Conservation (phyloP, 176 grass and related monocot genomes). For the Ananas comosus region DNA sequence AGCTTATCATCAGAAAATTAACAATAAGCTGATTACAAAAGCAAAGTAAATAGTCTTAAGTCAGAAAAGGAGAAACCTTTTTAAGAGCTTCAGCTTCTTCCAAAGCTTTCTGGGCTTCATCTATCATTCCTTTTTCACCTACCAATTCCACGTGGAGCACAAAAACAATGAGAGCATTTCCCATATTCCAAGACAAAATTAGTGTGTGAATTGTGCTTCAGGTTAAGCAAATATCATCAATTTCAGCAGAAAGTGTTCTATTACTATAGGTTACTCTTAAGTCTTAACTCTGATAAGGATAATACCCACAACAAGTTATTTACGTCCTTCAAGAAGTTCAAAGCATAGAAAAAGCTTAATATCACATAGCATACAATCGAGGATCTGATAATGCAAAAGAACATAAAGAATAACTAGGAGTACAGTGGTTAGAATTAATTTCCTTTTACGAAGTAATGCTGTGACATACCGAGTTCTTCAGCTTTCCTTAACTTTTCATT, state of each 20-base stretch:
- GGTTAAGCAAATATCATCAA: not conserved
- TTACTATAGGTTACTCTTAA: not conserved
- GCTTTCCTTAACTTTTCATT: conserved; percentile 26
- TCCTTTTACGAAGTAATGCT: not conserved
- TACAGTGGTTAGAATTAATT: not conserved
- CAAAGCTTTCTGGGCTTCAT: conserved; percentile 26
- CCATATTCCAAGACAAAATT: not conserved
- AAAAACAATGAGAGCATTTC: not conserved
- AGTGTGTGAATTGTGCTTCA: not conserved
- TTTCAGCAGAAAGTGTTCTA: not conserved
- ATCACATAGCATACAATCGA: not conserved
- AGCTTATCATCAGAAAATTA: not conserved
- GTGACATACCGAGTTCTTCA: conserved; percentile 20
- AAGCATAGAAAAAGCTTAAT: not conserved
- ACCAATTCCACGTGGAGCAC: not conserved
- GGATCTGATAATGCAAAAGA: not conserved
- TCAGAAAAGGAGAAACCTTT: conserved; percentile 18
- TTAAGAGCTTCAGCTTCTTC: conserved; percentile 31
- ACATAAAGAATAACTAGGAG: too few relatives aligned
- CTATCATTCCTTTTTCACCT: conserved; percentile 30
- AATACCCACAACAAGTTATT: too few relatives aligned
- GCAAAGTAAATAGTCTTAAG: not conserved
- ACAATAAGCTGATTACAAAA: not conserved
- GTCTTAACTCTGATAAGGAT: too few relatives aligned
- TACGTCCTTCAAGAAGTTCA: too few relatives aligned